Evolutionary conservation across 1,284 basidiomycete genomes (phyloP), one percentile per base, ranked within the genome.

Genomic region (Ganoderma sp.): DNA sequence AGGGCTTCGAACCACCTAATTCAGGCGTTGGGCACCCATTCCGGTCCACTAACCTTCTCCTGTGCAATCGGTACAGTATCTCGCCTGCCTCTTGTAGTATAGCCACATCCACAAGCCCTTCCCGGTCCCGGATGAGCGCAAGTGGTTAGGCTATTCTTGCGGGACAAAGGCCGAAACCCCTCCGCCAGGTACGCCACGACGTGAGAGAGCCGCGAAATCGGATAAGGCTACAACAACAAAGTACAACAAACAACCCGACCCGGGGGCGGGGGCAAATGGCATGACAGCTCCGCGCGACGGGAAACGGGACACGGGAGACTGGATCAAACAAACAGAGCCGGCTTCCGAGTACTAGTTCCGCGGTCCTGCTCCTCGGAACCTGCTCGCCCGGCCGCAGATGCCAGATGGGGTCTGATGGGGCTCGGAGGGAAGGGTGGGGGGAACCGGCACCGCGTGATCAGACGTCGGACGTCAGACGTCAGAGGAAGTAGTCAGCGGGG

Each of bases 401-500:
- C 37, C 37, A 14, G 48, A 52, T 22, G 22, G 10, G 32, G 32
- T 32, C 32, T 32, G 32, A 32, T 32, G 32, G 3, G 32, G 32
- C 4, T 5, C 32, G 12, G 22, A 14, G 3, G 48, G 48, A 10
- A 10, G 25, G 3, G 48, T 9, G 48, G 48, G 25, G 22, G 8
- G 22, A 9, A 12, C 10, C 22, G 48, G 45, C 45, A 10, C 34
- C 56, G 56, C 34, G 56, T 58, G 56, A 39, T 58, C 41, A 39
- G 34, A 42, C 39, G 37, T 41, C 34, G 41, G 19, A 28, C 37
- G 34, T 58, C 34, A 59, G n/a, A 59, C 19, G 50, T 80, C 79
- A 93, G 58, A 93, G 80, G 78, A 93, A 94, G 76, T 94, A 94
- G 78, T 94, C 92, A 60, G 93, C 90, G 42, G 92, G 90, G n/a